These are phyloP conservation scores for Myxozyma kluyveri DNA, from an alignment of 805 yeast species.

Conservation along the genomic window DNA sequence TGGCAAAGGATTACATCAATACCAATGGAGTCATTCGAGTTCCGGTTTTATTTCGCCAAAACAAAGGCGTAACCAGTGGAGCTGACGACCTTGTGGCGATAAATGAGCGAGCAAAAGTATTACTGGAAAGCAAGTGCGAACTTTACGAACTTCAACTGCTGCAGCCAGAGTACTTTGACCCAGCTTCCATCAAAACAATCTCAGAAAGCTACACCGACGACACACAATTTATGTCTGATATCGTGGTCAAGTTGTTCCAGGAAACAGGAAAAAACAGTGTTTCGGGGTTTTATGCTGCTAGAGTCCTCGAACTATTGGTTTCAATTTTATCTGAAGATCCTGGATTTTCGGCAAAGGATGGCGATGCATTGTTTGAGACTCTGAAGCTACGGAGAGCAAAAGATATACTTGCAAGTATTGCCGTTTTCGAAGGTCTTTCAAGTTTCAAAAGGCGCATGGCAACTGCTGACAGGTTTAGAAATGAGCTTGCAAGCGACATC, in stretches of 20 bases:
- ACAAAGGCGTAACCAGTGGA: constrained; percentile 4
- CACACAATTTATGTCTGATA: constrained; percentile 11
- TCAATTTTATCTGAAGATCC: constrained; percentile 13
- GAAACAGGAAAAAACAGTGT: background rate
- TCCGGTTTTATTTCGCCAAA: constrained; percentile 6
- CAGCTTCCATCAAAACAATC: background rate
- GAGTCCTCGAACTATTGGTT: constrained; percentile 13
- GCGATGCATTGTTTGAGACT: constrained; percentile 12
- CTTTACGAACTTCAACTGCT: constrained; percentile 2
- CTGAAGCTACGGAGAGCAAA: constrained; percentile 17
- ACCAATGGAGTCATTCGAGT: constrained; percentile 3
- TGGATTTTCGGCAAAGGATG: constrained; percentile 16
- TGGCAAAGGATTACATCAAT: constrained; percentile 24
- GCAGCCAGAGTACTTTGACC: constrained; percentile 6
- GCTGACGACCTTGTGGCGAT: constrained; percentile 15
- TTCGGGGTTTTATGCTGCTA: constrained; percentile 19
- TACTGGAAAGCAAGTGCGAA: constrained; percentile 7
- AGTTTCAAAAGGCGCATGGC: constrained; percentile 41
- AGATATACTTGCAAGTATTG: constrained; percentile 10
- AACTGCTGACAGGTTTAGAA: constrained; percentile 53
- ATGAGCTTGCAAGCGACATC: constrained; percentile 61
- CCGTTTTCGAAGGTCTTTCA: constrained; percentile 30
- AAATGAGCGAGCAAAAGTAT: constrained; percentile 7
- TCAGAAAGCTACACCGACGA: background rate
- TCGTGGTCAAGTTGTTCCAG: constrained; percentile 4